A percentile compares a stretch with the other conserved stretches of the same genome.
These are phyloP conservation scores for Trifolium pratense DNA, from an alignment of 306 rosid genomes.

Conservation along the genomic window DNA sequence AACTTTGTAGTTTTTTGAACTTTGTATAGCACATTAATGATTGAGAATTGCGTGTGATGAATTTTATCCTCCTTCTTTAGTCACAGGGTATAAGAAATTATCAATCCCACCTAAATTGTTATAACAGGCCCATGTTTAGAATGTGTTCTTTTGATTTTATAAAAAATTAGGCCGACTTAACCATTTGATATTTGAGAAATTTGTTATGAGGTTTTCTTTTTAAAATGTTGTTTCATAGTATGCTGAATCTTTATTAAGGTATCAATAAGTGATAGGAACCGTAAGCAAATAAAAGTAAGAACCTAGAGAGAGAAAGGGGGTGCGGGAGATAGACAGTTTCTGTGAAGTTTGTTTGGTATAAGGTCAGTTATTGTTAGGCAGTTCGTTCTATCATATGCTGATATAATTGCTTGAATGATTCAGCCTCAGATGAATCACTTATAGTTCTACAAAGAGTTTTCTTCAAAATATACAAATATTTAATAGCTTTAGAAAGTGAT, in stretches of 20 bases:
- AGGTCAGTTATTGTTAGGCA: neutral
- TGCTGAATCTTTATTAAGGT: neutral
- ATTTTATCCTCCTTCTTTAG: no score
- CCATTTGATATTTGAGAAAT: no score
- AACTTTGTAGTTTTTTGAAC: no score
- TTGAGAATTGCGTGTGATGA: no score
- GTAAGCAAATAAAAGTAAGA: constrained; percentile 7
- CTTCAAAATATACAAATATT: neutral
- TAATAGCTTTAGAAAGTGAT: neutral
- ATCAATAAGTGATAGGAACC: neutral
- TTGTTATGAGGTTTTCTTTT: no score
- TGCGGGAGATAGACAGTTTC: neutral
- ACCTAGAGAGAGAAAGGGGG: neutral
- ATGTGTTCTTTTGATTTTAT: no score
- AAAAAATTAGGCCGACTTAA: no score
- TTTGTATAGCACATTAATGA: no score
- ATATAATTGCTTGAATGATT: constrained; percentile 4
- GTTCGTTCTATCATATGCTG: neutral
- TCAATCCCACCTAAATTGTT: no score
- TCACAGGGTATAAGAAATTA: no score
- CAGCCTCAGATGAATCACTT: neutral
- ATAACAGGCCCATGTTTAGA: no score
- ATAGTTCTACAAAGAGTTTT: neutral
- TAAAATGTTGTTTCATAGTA: neutral
- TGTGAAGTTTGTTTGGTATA: neutral